Conservation (phyloP, 192 early-diverging fungal species). For the Backusella westeae region DNA sequence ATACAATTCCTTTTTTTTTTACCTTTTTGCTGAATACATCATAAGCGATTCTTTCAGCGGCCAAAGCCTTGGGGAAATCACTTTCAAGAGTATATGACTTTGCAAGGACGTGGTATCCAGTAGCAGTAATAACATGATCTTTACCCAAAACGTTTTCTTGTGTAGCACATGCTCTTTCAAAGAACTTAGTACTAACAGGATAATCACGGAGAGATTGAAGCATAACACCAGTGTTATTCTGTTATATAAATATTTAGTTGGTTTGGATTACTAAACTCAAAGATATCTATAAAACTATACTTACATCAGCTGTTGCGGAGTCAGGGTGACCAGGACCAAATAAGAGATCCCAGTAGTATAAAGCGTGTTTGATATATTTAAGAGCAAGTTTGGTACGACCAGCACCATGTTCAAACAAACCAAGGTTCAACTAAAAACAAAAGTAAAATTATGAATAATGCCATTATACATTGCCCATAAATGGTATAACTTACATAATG, state of each 20-base stretch:
- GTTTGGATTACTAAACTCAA: background rate
- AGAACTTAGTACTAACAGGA: constrained; percentile 62
- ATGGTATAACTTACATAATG: constrained; percentile 65
- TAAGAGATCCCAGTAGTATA: constrained; percentile 79
- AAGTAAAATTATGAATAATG: constrained; percentile 16
- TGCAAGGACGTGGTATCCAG: constrained; percentile 72
- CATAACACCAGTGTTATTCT: constrained; percentile 74
- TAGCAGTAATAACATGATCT: constrained; percentile 67
- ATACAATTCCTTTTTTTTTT: background rate
- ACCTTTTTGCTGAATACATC: constrained; percentile 56
- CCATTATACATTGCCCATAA: background rate
- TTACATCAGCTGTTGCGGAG: constrained; percentile 78
- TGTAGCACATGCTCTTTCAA: constrained; percentile 65
- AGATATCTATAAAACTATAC: constrained; percentile 9
- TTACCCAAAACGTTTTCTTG: constrained; percentile 65
- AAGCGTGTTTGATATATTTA: constrained; percentile 77
- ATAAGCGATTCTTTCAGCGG: constrained; percentile 66
- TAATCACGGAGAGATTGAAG: constrained; percentile 67
- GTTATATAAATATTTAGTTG: background rate
- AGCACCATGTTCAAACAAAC: constrained; percentile 83
- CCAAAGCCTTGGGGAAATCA: constrained; percentile 76
- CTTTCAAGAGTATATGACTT: constrained; percentile 69
- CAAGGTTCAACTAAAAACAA: constrained; percentile 69
- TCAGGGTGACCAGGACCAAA: constrained; percentile 79
- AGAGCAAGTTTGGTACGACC: constrained; percentile 73